Conservation (phyloP, 2,329 filamentous ascomycete species). For the Colletotrichum neosansevieriae region DNA sequence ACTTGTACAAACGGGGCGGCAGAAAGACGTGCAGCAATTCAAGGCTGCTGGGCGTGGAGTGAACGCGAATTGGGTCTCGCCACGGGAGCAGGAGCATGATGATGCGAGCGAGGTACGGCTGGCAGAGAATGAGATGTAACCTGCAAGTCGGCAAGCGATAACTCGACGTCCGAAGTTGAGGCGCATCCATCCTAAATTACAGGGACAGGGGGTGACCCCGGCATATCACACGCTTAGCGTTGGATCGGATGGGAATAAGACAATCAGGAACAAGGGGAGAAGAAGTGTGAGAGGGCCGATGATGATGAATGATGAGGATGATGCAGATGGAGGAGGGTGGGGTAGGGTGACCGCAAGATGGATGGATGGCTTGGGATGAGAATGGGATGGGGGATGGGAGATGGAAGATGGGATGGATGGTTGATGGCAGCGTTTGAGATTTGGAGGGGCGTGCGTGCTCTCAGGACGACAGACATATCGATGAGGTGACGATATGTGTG, state of each 20-base stretch:
- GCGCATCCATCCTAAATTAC: conserved; percentile 42
- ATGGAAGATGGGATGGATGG: too few relatives aligned
- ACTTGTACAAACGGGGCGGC: conserved; percentile 3
- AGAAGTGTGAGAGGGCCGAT: conserved; percentile 6
- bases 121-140: conserved; percentile 8
- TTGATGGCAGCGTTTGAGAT: background rate
- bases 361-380: conserved; percentile 9
- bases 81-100: background rate
- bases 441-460: conserved; percentile 5
- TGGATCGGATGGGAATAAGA: conserved; percentile 29
- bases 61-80: background rate
- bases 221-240: conserved; percentile 35
- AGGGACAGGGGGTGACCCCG: conserved; percentile 30
- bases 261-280: conserved; percentile 12
- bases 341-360: background rate
- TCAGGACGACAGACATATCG: background rate
- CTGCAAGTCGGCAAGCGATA: conserved; percentile 8
- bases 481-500: background rate
- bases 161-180: conserved; percentile 40
- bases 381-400: conserved; percentile 8
- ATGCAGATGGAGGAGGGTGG: background rate
- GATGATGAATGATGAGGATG: background rate
- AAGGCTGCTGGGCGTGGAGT: background rate
- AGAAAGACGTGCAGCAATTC: background rate
- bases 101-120: conserved; percentile 1